Conservation (phyloP, 2,329 filamentous ascomycete genomes). For the Aureobasidium vineae region DNA sequence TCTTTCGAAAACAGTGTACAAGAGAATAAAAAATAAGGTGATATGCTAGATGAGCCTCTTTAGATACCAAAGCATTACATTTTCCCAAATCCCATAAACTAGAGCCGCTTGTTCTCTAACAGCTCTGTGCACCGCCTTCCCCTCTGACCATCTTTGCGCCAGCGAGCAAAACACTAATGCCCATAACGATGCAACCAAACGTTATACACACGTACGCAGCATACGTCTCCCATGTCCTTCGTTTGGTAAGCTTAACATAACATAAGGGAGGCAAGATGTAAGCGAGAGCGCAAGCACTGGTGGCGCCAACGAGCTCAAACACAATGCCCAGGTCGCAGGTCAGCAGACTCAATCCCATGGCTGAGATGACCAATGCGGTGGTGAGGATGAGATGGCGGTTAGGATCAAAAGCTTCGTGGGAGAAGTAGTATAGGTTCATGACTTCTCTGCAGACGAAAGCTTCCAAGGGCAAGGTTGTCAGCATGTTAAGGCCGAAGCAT, state of each 20-base stretch:
- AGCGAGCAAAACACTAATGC: slow-evolving; percentile 72
- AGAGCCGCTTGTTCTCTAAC: neutral
- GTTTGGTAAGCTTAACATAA: slow-evolving; percentile 86
- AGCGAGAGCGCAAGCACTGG: slow-evolving; percentile 87
- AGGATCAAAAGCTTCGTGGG: slow-evolving; percentile 72
- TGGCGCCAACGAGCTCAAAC: slow-evolving; percentile 94
- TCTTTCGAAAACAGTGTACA: neutral
- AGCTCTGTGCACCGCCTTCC: slow-evolving; percentile 28
- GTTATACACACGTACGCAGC: slow-evolving; percentile 68
- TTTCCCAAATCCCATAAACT: no score
- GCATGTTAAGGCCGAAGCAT: slow-evolving; percentile 98
- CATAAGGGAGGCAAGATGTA: slow-evolving; percentile 95
- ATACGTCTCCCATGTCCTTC: slow-evolving; percentile 55
- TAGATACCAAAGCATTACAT: neutral
- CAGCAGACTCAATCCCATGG: slow-evolving; percentile 73
- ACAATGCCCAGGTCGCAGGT: slow-evolving; percentile 94
- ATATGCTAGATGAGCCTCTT: no score
- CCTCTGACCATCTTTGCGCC: slow-evolving; percentile 60
- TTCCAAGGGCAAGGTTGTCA: slow-evolving; percentile 93
- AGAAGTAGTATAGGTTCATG: slow-evolving; percentile 82
- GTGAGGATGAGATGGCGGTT: slow-evolving; percentile 85
- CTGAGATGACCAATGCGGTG: slow-evolving; percentile 72
- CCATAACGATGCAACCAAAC: slow-evolving; percentile 80
- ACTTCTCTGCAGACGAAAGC: slow-evolving; percentile 97
- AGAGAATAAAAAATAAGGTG: neutral